Evolutionary conservation across 1,284 basidiomycete genomes (phyloP).

Genomic region (Tilletiaria anomala): DNA sequence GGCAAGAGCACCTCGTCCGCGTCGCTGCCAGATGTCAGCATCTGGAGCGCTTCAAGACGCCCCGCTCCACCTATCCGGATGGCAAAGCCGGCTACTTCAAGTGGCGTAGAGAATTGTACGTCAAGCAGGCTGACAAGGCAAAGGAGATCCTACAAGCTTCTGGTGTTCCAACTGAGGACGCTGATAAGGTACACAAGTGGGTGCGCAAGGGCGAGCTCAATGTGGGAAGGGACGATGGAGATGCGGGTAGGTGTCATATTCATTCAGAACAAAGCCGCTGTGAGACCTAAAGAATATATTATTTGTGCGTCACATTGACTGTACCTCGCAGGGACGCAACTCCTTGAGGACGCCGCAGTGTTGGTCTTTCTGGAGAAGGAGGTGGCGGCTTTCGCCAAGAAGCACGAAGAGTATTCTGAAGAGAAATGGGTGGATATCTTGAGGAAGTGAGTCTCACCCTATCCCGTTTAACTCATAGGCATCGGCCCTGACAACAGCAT

Average conservation of each 20-base stretch:
- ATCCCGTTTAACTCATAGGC: too few relatives aligned
- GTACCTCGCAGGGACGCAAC: constrained; percentile 5
- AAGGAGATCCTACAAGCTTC: constrained; percentile 14
- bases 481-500: too few relatives aligned
- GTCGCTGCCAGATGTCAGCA: constrained; percentile 36
- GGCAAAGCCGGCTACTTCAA: constrained; percentile 35
- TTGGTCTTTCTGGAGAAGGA: constrained; percentile 31
- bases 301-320: too few relatives aligned
- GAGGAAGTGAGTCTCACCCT: constrained; percentile 21
- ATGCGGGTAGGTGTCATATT: background rate
- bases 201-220: background rate
- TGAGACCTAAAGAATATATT: too few relatives aligned
- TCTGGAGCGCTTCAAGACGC: constrained; percentile 29
- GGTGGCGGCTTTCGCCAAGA: constrained; percentile 18
- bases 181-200: constrained; percentile 18
- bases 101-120: constrained; percentile 32
- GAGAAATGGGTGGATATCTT: constrained; percentile 33
- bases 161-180: constrained; percentile 11
- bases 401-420: constrained; percentile 20
- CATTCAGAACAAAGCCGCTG: too few relatives aligned
- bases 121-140: constrained; percentile 23
- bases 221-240: background rate
- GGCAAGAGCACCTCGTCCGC: constrained; percentile 14
- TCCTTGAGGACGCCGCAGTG: constrained; percentile 34
- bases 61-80: constrained; percentile 24